A percentile compares a stretch with the other conserved stretches of the same genome.
phyloP scores from a whole-genome alignment of 768 basidiomycete species.

The Suillus subalutaceus region DNA sequence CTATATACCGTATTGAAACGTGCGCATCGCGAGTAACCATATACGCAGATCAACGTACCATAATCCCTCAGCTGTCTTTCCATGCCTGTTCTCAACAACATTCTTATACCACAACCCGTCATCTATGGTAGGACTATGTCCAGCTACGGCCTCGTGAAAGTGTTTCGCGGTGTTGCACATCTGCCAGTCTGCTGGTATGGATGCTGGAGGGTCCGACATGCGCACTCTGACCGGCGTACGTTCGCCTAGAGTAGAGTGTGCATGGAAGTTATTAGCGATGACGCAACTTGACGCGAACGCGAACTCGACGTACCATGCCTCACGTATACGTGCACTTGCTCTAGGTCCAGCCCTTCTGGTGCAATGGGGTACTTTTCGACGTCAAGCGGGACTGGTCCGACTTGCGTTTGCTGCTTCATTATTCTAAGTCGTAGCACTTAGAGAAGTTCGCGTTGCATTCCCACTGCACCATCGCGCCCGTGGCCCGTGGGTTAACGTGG shows the following conservation, averaged over 20 bases:
- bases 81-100: slow-evolving; percentile 61
- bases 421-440: neutral
- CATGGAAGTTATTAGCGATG: neutral
- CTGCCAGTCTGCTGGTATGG: slow-evolving; percentile 69
- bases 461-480: slow-evolving; percentile 1
- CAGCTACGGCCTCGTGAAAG: slow-evolving; percentile 49
- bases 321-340: slow-evolving; percentile 77
- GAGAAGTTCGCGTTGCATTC: neutral
- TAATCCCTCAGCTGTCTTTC: slow-evolving; percentile 54
- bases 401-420: slow-evolving; percentile 29
- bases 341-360: slow-evolving; percentile 55
- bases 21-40: neutral
- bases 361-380: slow-evolving; percentile 60
- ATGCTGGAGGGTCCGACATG: slow-evolving; percentile 61
- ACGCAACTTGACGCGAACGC: slow-evolving; percentile 2
- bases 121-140: slow-evolving; percentile 23
- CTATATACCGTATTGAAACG: slow-evolving; percentile 35
- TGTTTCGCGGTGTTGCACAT: slow-evolving; percentile 60
- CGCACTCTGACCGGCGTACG: slow-evolving; percentile 76
- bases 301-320: slow-evolving; percentile 61
- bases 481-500: neutral
- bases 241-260: slow-evolving; percentile 52
- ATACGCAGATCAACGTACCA: slow-evolving; percentile 45
- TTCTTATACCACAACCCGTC: slow-evolving; percentile 43
- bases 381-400: slow-evolving; percentile 48